Percentiles rank a stretch among this genome's conserved stretches.
Conservation (phyloP, 2,329 filamentous ascomycete species). For the Neofusicoccum ribis region DNA sequence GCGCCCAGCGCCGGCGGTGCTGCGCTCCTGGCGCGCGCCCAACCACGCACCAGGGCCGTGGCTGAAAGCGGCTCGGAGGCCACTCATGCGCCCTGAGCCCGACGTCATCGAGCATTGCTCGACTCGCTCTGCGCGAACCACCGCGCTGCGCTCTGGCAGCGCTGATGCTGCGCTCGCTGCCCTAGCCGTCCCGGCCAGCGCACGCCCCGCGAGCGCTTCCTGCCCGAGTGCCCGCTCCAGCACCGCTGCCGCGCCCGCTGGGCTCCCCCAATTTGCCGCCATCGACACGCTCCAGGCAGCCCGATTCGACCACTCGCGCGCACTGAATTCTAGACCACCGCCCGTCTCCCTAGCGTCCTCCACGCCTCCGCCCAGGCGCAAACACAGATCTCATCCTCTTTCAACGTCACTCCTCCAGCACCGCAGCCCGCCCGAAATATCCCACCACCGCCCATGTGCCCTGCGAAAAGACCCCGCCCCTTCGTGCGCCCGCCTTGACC, state of each 20-base stretch:
- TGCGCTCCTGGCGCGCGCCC: neutral
- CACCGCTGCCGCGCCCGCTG: neutral
- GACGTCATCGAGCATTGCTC: neutral
- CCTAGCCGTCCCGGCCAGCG: neutral
- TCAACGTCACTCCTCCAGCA: slow-evolving; percentile 4
- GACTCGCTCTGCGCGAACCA: neutral
- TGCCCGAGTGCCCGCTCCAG: neutral
- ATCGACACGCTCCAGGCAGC: slow-evolving; percentile 3
- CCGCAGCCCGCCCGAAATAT: neutral
- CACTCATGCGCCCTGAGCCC: slow-evolving; percentile 4
- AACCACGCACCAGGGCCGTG: neutral
- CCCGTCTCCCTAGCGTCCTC: slow-evolving; percentile 14
- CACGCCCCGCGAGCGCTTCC: neutral
- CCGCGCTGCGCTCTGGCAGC: neutral
- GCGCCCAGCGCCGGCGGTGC: neutral
- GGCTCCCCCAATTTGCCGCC: slow-evolving; percentile 8
- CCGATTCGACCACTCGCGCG: slow-evolving; percentile 10
- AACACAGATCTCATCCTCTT: slow-evolving; percentile 13
- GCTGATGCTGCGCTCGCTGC: neutral
- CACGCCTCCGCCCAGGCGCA: slow-evolving; percentile 11
- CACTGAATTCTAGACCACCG: slow-evolving; percentile 16
- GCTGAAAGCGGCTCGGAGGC: slow-evolving; percentile 3
- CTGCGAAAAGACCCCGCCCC: neutral
- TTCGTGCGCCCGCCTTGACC: slow-evolving; percentile 12
- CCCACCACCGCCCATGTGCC: slow-evolving; percentile 7